phyloP scores from a whole-genome alignment of 306 rosid species.

The Quercus engelmannii region DNA sequence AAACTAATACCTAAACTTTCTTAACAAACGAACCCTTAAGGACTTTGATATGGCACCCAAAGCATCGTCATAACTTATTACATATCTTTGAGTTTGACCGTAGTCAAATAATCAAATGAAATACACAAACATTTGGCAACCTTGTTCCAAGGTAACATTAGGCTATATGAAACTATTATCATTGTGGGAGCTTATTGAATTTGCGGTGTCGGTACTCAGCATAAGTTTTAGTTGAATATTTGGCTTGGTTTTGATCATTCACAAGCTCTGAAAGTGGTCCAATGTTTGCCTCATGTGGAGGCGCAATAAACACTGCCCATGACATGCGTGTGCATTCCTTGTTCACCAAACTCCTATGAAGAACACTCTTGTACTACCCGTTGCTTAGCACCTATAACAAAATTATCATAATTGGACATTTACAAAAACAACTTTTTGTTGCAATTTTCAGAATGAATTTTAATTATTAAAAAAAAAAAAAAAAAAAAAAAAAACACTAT shows the following conservation, averaged over 20 bases:
- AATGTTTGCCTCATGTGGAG: constrained; percentile 40
- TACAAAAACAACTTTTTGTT: neutral
- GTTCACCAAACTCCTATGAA: constrained; percentile 69
- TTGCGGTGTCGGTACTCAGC: constrained; percentile 60
- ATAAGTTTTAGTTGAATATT: constrained; percentile 56
- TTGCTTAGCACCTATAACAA: constrained; percentile 50
- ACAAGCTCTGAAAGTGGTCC: constrained; percentile 54
- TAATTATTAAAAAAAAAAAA: neutral
- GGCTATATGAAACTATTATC: neutral
- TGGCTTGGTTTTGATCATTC: constrained; percentile 40
- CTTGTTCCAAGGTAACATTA: too few species aligned
- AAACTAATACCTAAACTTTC: too few species aligned
- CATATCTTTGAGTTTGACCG: too few species aligned
- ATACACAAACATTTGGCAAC: neutral
- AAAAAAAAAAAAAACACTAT: neutral
- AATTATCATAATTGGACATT: neutral
- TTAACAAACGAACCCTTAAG: too few species aligned
- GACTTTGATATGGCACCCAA: too few species aligned
- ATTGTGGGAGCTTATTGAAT: constrained; percentile 60
- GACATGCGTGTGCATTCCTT: constrained; percentile 58
- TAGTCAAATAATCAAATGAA: too few species aligned
- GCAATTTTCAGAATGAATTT: too few species aligned
- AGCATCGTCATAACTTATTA: too few species aligned
- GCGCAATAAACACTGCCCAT: constrained; percentile 60
- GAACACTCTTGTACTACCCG: constrained; percentile 60